These are phyloP conservation scores for Populus pruinosa DNA, from an alignment of 345 rosid species.

Conservation along the genomic window DNA sequence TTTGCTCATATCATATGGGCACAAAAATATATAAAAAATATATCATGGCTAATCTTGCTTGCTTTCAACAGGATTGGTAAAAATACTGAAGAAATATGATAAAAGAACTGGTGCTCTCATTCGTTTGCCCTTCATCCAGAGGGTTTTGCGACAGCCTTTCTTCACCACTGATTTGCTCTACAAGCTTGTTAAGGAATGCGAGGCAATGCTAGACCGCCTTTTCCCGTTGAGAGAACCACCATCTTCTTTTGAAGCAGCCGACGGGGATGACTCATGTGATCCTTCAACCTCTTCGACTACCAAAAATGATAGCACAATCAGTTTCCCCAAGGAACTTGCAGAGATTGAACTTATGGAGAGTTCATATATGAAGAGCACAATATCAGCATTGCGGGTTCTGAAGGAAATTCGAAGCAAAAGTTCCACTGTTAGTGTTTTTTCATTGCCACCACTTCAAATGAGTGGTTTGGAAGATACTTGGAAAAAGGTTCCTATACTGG, in stretches of 20 bases:
- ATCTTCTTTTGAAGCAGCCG: slow-evolving; percentile 22
- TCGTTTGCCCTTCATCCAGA: slow-evolving; percentile 87
- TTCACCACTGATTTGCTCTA: slow-evolving; percentile 82
- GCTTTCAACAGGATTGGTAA: slow-evolving; percentile 62
- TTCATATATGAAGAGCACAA: slow-evolving; percentile 72
- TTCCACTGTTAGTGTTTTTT: slow-evolving; percentile 80
- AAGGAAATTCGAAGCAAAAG: slow-evolving; percentile 78
- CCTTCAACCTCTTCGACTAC: slow-evolving; percentile 40
- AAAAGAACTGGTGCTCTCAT: slow-evolving; percentile 90
- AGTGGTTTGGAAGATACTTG: slow-evolving; percentile 65
- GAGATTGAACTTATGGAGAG: slow-evolving; percentile 69
- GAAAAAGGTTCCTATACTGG: slow-evolving; percentile 70
- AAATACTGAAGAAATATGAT: slow-evolving; percentile 91
- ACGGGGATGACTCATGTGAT: slow-evolving; percentile 20
- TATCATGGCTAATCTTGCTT: not conserved
- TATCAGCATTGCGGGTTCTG: slow-evolving; percentile 71
- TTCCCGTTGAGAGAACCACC: slow-evolving; percentile 42
- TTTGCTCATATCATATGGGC: not conserved
- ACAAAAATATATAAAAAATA: not conserved
- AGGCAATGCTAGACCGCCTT: slow-evolving; percentile 69
- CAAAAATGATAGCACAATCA: slow-evolving; percentile 22
- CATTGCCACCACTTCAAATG: slow-evolving; percentile 78
- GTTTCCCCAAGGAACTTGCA: slow-evolving; percentile 48
- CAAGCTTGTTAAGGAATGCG: slow-evolving; percentile 80
- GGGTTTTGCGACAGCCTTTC: slow-evolving; percentile 87